Evolutionary conservation across 305 asterid species (phyloP).

Genomic region (Coffea humblotiana): DNA sequence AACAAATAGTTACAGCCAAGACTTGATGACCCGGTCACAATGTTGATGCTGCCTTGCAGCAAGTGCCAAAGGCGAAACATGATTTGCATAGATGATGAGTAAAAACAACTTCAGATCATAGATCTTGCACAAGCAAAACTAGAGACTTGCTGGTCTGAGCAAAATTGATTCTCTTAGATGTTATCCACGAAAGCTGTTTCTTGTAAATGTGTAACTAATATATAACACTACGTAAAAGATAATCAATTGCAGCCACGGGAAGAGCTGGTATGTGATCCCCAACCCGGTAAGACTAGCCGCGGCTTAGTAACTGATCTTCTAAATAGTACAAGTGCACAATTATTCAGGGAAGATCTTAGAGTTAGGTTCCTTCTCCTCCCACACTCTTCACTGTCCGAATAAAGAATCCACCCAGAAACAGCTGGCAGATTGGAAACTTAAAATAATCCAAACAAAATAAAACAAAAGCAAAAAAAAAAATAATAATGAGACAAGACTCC

Average conservation of each 20-base stretch:
- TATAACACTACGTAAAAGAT: no score
- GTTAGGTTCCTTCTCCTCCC: background rate
- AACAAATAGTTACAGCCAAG: background rate
- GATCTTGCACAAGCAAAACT: background rate
- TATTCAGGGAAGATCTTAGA: conserved; percentile 3
- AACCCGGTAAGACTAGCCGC: background rate
- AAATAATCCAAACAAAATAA: background rate
- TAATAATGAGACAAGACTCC: background rate
- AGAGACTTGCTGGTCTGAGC: background rate
- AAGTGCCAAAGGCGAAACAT: background rate
- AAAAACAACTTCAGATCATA: background rate
- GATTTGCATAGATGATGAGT: background rate
- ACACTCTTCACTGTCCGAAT: conserved; percentile 1
- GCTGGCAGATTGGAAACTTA: background rate
- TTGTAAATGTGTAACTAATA: background rate
- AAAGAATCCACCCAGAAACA: conserved; percentile 11
- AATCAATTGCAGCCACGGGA: background rate
- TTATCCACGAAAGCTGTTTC: background rate
- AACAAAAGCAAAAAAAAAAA: background rate
- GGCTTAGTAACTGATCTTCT: background rate
- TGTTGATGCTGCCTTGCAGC: background rate
- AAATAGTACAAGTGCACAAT: background rate
- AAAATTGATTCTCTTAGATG: background rate
- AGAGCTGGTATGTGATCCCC: background rate
- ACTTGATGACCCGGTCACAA: background rate